Conservation (phyloP, 345 rosid genomes). For the Draba incana region DNA sequence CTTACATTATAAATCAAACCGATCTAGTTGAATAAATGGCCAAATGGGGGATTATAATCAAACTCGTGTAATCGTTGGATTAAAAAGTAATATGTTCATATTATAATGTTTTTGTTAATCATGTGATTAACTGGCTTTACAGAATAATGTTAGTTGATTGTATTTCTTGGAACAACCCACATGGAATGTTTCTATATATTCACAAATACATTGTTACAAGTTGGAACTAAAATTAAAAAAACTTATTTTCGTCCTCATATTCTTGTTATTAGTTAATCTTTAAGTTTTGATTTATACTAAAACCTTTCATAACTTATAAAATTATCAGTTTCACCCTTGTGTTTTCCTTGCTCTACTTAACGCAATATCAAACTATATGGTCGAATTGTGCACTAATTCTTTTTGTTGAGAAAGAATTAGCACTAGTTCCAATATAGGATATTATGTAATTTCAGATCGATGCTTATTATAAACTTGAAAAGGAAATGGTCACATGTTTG, state of each 20-base stretch:
- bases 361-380: neutral
- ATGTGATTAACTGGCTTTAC: slow-evolving; percentile 40
- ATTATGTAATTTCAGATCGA: neutral
- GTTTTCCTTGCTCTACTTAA: slow-evolving; percentile 5
- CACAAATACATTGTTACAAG: slow-evolving; percentile 7
- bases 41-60: neutral
- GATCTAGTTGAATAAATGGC: slow-evolving; percentile 10
- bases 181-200: slow-evolving; percentile 38
- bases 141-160: slow-evolving; percentile 23
- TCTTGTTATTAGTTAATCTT: neutral
- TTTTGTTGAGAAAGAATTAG: neutral
- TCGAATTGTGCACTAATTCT: neutral
- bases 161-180: slow-evolving; percentile 34
- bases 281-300: slow-evolving; percentile 1
- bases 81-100: neutral
- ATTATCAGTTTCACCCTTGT: slow-evolving; percentile 1
- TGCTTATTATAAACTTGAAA: neutral
- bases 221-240: neutral
- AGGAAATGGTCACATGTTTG: neutral
- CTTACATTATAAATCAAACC: neutral
- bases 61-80: slow-evolving; percentile 28
- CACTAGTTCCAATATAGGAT: neutral
- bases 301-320: neutral
- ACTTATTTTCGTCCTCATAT: neutral
- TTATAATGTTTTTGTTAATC: slow-evolving; percentile 8